Evolutionary conservation across 441 rosid genomes (phyloP), one percentile per base, ranked within the genome.

Genomic region (Adansonia gregorii): DNA sequence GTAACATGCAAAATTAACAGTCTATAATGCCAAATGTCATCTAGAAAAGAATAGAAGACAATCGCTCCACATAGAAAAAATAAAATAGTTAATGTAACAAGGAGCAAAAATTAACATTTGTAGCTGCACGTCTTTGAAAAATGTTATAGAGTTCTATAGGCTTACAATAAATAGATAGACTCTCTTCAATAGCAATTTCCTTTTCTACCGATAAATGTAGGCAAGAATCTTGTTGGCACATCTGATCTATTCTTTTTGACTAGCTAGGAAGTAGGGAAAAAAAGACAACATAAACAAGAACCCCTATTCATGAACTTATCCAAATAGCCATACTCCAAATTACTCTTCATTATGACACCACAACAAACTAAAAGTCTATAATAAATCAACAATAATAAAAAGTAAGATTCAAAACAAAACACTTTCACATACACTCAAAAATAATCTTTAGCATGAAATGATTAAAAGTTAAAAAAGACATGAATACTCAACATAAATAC

Each of bases 141-240:
- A 93, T 93, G 79, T 97, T 97, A 88, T 94, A 94, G 78, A 97
- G 91, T 75, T 97, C 99, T 4, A 97, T 97, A 82, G 98, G 98
- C 86, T 94, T 94, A 93, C 98, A 97, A 81, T 93, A 97, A 22
- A 84, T 73, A 1, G 89, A 84, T 43, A 93, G 85, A 80, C 97
- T 93, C 85, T 93, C 99, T 73, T 93, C 98, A 46, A 98, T 98
- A 8, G 93, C 97, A 83, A 83, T 83, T 86, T 91, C 93, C 84
- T 97, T 97, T 80, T 94, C 98, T 9, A 89, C 92, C 17, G 98
- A 90, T 80, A 93, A 83, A 88, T 76, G 94, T 88, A 80, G 45
- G 76, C 88, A 89, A 78, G 92, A 88, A 81, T 92, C 95, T 82
- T 91, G 95, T 76, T 89, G 94, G 88, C 97, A 92, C 99, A 97